A percentile compares a stretch with the other conserved stretches of the same genome.
Conservation (phyloP, 441 rosid genomes). For the Populus trichocarpa region DNA sequence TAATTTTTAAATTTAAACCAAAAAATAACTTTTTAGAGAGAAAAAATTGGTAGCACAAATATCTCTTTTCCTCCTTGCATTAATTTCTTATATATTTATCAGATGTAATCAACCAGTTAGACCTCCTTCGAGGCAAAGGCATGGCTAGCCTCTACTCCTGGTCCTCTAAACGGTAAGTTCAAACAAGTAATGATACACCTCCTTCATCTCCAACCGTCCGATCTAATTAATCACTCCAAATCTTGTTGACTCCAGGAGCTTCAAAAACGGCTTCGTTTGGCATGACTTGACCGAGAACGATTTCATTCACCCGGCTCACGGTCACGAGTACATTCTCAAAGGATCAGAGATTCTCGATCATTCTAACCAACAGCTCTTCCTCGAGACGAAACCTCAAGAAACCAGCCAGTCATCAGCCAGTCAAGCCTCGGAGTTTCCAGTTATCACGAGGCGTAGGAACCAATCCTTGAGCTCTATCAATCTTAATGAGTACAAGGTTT, state of each 20-base stretch:
- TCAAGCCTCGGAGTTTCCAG: conserved; percentile 31
- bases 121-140: conserved; percentile 79
- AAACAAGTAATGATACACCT: not conserved
- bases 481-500: conserved; percentile 79
- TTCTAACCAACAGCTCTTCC: conserved; percentile 25
- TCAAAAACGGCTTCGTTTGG: conserved; percentile 94
- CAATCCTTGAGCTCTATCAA: conserved; percentile 86
- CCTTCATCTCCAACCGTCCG: conserved; percentile 14
- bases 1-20: not conserved
- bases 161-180: conserved; percentile 78
- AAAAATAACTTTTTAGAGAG: not conserved
- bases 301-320: conserved; percentile 73
- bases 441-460: conserved; percentile 54
- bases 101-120: conserved; percentile 77
- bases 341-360: conserved; percentile 74
- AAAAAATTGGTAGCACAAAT: not conserved
- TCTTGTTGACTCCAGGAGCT: conserved; percentile 46
- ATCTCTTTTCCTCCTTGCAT: not conserved
- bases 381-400: conserved; percentile 37
- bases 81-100: conserved; percentile 3
- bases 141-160: conserved; percentile 84
- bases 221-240: conserved; percentile 8
- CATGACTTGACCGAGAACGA: conserved; percentile 77
- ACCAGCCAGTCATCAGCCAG: conserved; percentile 20
- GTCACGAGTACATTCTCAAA: conserved; percentile 83